Evolutionary conservation across 495 filamentous ascomycete genomes (phyloP).

Genomic region (Pseudoneurospora amorphoporcata): DNA sequence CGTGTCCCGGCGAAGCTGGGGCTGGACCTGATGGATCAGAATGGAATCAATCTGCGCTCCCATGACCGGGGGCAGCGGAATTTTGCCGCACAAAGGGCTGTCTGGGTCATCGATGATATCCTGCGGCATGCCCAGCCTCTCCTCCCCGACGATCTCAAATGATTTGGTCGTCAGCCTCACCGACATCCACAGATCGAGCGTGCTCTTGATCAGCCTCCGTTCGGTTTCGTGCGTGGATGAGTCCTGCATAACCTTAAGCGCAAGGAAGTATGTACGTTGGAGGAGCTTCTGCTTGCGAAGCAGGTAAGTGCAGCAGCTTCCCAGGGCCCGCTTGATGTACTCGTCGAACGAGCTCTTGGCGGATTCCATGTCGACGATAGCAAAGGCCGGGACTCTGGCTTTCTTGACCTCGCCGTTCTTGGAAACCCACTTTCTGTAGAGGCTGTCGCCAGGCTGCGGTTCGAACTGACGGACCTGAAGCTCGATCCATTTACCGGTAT

Average conservation of each 20-base stretch:
- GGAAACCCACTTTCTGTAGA: constrained; percentile 36
- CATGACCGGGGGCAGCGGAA: constrained; percentile 50
- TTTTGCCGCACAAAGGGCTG: constrained; percentile 39
- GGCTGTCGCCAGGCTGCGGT: constrained; percentile 36
- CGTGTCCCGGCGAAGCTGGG: constrained; percentile 42
- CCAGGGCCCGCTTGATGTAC: constrained; percentile 32
- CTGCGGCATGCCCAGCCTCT: constrained; percentile 40
- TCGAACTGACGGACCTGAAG: constrained; percentile 37
- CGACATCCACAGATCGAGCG: constrained; percentile 47
- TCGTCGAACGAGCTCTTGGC: constrained; percentile 29
- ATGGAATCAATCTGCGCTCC: constrained; percentile 49
- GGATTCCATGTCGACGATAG: constrained; percentile 38
- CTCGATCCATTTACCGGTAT: constrained; percentile 29
- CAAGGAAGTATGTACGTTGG: constrained; percentile 32
- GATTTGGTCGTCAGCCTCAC: constrained; percentile 47
- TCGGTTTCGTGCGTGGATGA: constrained; percentile 20
- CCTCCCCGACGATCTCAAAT: constrained; percentile 43
- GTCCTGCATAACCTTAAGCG: constrained; percentile 24
- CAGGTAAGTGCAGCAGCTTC: constrained; percentile 30
- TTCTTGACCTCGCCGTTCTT: constrained; percentile 21
- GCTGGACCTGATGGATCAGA: constrained; percentile 45
- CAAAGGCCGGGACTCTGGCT: constrained; percentile 34
- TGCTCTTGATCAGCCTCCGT: constrained; percentile 33
- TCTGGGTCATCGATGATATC: constrained; percentile 37
- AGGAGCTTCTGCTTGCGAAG: constrained; percentile 30